Evolutionary conservation across 1,139 yeast species (phyloP).

Genomic region (Kodamaea sp.): DNA sequence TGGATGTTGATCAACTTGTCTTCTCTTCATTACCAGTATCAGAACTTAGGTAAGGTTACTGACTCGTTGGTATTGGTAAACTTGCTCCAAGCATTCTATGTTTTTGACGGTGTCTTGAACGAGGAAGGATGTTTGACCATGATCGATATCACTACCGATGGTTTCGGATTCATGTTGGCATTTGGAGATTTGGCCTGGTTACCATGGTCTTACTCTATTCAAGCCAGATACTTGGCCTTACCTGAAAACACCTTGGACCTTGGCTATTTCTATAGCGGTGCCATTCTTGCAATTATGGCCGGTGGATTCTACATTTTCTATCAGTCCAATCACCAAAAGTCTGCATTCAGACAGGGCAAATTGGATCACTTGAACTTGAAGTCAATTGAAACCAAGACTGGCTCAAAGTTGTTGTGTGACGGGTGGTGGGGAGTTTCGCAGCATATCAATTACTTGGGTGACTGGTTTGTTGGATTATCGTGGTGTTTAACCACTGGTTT

Average conservation of each 20-base stretch:
- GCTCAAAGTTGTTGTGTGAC: slow-evolving; percentile 77
- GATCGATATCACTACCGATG: slow-evolving; percentile 97
- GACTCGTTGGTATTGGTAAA: slow-evolving; percentile 76
- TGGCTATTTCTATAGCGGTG: slow-evolving; percentile 39
- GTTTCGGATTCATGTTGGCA: slow-evolving; percentile 93
- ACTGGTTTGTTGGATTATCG: slow-evolving; percentile 88
- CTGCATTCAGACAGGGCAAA: slow-evolving; percentile 78
- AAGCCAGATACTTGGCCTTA: slow-evolving; percentile 76
- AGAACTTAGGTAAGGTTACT: slow-evolving; percentile 55
- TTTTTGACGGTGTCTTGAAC: slow-evolving; percentile 87
- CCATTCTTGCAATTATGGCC: slow-evolving; percentile 45
- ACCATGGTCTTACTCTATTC: slow-evolving; percentile 91
- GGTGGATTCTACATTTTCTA: slow-evolving; percentile 83
- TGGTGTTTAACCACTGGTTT: slow-evolving; percentile 94
- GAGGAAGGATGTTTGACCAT: slow-evolving; percentile 88
- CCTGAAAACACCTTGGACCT: slow-evolving; percentile 55
- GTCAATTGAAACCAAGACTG: slow-evolving; percentile 71
- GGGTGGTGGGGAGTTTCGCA: slow-evolving; percentile 98
- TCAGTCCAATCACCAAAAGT: slow-evolving; percentile 80
- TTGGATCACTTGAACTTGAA: slow-evolving; percentile 60
- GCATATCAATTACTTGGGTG: slow-evolving; percentile 94
- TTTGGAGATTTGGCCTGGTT: slow-evolving; percentile 93
- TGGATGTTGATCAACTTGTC: slow-evolving; percentile 83
- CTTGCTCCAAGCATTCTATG: slow-evolving; percentile 74
- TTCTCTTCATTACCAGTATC: slow-evolving; percentile 79